phyloP scores from a whole-genome alignment of 2,329 filamentous ascomycete species.

The Colletotrichum magnum region DNA sequence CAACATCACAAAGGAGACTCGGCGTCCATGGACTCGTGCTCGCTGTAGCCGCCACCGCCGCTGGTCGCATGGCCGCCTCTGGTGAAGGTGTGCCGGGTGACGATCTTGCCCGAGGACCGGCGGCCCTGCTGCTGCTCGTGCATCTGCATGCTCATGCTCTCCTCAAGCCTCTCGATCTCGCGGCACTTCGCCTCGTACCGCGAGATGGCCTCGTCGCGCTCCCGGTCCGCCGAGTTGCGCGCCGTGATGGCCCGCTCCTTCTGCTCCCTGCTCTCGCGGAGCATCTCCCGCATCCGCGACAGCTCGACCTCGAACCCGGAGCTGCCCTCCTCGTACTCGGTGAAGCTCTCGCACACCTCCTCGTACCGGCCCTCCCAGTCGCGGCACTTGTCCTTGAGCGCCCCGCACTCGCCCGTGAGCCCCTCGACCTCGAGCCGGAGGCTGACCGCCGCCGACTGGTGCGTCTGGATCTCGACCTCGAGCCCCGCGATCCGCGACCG shows the following conservation, averaged over 20 bases:
- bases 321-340: constrained; percentile 35
- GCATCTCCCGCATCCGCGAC: constrained; percentile 29
- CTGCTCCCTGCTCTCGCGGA: constrained; percentile 32
- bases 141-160: constrained; percentile 29
- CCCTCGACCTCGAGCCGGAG: constrained; percentile 28
- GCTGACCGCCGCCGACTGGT: constrained; percentile 9
- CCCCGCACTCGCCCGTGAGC: constrained; percentile 20
- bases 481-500: constrained; percentile 6
- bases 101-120: constrained; percentile 1
- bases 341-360: constrained; percentile 35
- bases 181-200: constrained; percentile 29
- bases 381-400: constrained; percentile 28
- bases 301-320: constrained; percentile 32
- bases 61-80: constrained; percentile 1
- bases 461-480: constrained; percentile 15
- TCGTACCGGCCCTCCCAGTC: constrained; percentile 31
- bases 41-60: not conserved
- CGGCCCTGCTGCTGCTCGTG: constrained; percentile 22
- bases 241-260: constrained; percentile 33
- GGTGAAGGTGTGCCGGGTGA: constrained; percentile 7
- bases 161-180: constrained; percentile 35
- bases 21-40: not conserved
- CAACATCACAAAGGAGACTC: not conserved
- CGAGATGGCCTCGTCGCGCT: constrained; percentile 26
- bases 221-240: constrained; percentile 31